These are phyloP conservation scores for Arabidopsis lyrata DNA, from an alignment of 441 rosid species.

Conservation along the genomic window DNA sequence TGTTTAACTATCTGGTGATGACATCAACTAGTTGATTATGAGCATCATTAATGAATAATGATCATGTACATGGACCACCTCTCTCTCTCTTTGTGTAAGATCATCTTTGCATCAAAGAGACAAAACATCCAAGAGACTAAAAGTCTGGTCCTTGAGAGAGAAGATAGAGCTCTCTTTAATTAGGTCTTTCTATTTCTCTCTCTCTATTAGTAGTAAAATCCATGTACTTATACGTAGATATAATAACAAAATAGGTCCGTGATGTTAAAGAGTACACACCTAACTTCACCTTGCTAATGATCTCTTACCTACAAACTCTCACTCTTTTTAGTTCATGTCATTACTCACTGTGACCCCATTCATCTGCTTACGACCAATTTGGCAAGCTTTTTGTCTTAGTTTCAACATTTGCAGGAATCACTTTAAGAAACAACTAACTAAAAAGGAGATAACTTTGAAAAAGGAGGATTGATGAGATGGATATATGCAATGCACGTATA, in stretches of 20 bases:
- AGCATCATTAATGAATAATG: slow-evolving; percentile 42
- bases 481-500: background rate
- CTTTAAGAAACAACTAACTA: slow-evolving; percentile 35
- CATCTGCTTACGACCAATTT: slow-evolving; percentile 30
- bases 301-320: slow-evolving; percentile 43
- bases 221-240: slow-evolving; percentile 39
- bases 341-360: slow-evolving; percentile 45
- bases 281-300: slow-evolving; percentile 44
- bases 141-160: slow-evolving; percentile 49
- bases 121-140: slow-evolving; percentile 42
- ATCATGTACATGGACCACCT: slow-evolving; percentile 42
- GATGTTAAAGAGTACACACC: slow-evolving; percentile 44
- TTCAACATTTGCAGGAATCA: slow-evolving; percentile 42
- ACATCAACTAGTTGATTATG: slow-evolving; percentile 36
- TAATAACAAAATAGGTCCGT: slow-evolving; percentile 39
- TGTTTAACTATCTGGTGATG: slow-evolving; percentile 30
- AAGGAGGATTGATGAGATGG: slow-evolving; percentile 21
- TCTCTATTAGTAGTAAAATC: slow-evolving; percentile 33
- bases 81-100: slow-evolving; percentile 35
- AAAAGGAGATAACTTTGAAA: slow-evolving; percentile 38
- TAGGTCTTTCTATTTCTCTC: slow-evolving; percentile 28
- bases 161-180: slow-evolving; percentile 22
- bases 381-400: slow-evolving; percentile 41
- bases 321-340: slow-evolving; percentile 38
- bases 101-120: slow-evolving; percentile 39